Evolutionary conservation across 306 rosid species (phyloP).

Genomic region (Castanea crenata): DNA sequence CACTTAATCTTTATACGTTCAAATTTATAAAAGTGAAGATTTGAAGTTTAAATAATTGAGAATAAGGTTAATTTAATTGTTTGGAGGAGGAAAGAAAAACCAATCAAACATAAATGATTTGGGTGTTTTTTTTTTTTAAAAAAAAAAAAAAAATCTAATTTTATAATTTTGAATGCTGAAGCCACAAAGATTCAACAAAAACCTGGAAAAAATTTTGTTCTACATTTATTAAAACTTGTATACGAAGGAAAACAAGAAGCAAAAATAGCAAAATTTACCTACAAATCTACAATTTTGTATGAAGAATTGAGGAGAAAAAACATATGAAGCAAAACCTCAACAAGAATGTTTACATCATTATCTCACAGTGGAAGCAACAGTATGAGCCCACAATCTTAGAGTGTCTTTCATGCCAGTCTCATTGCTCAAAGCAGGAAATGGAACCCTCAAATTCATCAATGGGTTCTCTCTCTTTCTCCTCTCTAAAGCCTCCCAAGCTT

Average conservation of each 20-base stretch:
- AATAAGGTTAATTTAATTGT: too few relatives aligned
- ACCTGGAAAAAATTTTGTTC: not conserved
- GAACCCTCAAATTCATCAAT: constrained; percentile 53
- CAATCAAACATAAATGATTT: not conserved
- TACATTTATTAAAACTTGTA: not conserved
- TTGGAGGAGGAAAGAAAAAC: not conserved
- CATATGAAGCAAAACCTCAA: too few relatives aligned
- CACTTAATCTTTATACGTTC: too few relatives aligned
- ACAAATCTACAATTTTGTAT: too few relatives aligned
- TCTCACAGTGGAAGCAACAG: constrained; percentile 78
- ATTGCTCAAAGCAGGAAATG: constrained; percentile 46
- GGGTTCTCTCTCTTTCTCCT: constrained; percentile 47
- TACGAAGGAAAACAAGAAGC: too few relatives aligned
- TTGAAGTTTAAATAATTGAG: too few relatives aligned
- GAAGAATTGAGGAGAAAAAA: too few relatives aligned
- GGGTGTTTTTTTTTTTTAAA: too few relatives aligned
- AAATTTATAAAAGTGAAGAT: too few relatives aligned
- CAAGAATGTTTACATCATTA: constrained; percentile 7
- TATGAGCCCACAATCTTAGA: constrained; percentile 82
- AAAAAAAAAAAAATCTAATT: too few relatives aligned
- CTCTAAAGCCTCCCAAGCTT: constrained; percentile 64
- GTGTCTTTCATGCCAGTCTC: constrained; percentile 66
- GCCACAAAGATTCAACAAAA: not conserved
- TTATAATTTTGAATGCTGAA: too few relatives aligned
- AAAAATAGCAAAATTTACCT: too few relatives aligned